Conservation (phyloP, 2,329 filamentous ascomycete genomes). For the Aureobasidium subglaciale region DNA sequence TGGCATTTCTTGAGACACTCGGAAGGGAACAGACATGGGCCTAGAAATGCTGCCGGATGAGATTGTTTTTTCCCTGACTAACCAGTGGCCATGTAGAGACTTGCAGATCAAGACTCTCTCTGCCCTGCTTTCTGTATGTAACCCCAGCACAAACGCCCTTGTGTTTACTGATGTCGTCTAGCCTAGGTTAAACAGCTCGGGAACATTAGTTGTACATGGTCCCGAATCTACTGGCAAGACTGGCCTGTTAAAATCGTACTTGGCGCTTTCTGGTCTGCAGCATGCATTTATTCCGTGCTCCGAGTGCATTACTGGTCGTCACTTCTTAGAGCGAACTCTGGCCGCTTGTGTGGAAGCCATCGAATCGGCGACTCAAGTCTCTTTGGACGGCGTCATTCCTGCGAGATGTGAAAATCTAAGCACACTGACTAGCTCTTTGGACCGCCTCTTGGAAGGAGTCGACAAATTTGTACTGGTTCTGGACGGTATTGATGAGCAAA, state of each 20-base stretch:
- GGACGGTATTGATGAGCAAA: slow-evolving; percentile 78
- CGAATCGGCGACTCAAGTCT: neutral
- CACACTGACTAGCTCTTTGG: slow-evolving; percentile 65
- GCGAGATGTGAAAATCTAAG: slow-evolving; percentile 74
- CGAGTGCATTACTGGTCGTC: slow-evolving; percentile 72
- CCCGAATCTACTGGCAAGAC: slow-evolving; percentile 84
- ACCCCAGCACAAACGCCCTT: neutral
- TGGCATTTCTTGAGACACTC: neutral
- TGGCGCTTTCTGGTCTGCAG: slow-evolving; percentile 45
- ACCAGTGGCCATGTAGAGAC: slow-evolving; percentile 36
- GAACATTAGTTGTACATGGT: slow-evolving; percentile 74
- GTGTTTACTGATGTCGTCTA: slow-evolving; percentile 27
- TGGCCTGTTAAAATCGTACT: slow-evolving; percentile 56
- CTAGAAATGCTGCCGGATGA: slow-evolving; percentile 31
- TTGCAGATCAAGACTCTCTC: slow-evolving; percentile 41
- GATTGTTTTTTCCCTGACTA: slow-evolving; percentile 29
- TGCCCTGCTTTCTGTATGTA: slow-evolving; percentile 38
- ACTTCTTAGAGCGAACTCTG: slow-evolving; percentile 67
- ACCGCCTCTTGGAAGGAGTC: slow-evolving; percentile 51
- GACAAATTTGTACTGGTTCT: slow-evolving; percentile 72
- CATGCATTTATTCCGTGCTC: slow-evolving; percentile 60
- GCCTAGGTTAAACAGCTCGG: slow-evolving; percentile 61
- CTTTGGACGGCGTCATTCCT: neutral
- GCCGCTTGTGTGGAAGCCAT: slow-evolving; percentile 41
- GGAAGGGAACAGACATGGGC: slow-evolving; percentile 7